phyloP scores from a whole-genome alignment of 441 rosid genomes.

The Cnidoscolus chayamansa region DNA sequence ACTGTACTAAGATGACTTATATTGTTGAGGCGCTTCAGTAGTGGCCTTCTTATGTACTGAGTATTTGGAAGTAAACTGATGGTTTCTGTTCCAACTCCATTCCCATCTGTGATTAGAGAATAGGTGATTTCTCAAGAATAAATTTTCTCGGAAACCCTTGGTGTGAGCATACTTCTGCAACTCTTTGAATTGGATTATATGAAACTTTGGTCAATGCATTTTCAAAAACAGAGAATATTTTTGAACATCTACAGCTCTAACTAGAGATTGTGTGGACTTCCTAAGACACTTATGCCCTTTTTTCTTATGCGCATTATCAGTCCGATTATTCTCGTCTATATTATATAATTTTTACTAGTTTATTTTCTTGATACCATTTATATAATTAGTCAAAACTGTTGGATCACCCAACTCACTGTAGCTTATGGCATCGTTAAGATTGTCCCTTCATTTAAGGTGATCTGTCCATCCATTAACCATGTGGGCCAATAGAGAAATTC shows the following conservation, averaged over 20 bases:
- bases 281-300: too few species aligned
- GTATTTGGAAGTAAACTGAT: slow-evolving; percentile 20
- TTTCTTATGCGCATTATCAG: too few species aligned
- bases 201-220: not conserved
- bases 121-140: slow-evolving; percentile 20
- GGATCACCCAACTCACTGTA: too few species aligned
- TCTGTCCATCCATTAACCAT: not conserved
- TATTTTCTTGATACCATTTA: not conserved
- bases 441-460: not conserved
- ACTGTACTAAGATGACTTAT: slow-evolving; percentile 43
- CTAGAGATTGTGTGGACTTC: not conserved
- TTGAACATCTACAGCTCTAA: not conserved
- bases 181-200: not conserved
- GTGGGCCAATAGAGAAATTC: slow-evolving; percentile 13
- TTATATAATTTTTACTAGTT: not conserved
- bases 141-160: slow-evolving; percentile 22
- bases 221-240: not conserved
- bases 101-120: not conserved
- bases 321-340: too few species aligned
- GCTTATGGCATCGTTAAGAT: not conserved
- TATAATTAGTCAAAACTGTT: not conserved
- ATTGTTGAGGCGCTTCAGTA: slow-evolving; percentile 4
- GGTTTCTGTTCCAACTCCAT: slow-evolving; percentile 15
- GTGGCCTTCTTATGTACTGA: not conserved
- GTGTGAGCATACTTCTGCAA: slow-evolving; percentile 24